These are phyloP conservation scores for Neospora caninum DNA, from an alignment of 169 alveolate genomes.

Conservation along the genomic window DNA sequence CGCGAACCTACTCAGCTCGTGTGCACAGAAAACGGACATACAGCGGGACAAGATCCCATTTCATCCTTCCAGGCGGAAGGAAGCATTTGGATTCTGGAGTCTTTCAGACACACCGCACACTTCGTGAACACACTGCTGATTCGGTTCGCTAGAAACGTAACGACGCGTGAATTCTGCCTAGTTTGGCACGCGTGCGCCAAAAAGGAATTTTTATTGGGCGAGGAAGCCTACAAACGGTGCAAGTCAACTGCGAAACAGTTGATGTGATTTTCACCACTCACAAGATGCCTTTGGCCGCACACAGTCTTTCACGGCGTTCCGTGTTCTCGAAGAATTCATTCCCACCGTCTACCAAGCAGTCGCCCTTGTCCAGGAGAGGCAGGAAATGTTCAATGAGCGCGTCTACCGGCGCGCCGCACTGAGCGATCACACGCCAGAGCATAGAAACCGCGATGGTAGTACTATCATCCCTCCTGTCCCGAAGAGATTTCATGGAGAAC, in stretches of 20 bases:
- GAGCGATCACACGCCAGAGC: background rate
- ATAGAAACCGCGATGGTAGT: too few species aligned
- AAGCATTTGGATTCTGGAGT: too few species aligned
- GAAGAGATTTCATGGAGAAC: too few species aligned
- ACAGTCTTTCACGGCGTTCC: slow-evolving; percentile 74
- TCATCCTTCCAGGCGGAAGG: too few species aligned
- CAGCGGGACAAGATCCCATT: background rate
- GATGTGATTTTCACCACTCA: slow-evolving; percentile 33
- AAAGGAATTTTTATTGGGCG: too few species aligned
- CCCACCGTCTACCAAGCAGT: slow-evolving; percentile 85
- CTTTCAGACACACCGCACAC: too few species aligned
- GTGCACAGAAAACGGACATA: background rate
- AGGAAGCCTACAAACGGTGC: background rate
- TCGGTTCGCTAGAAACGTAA: too few species aligned
- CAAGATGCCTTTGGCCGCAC: slow-evolving; percentile 66
- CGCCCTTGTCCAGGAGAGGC: slow-evolving; percentile 75
- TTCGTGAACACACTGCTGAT: too few species aligned
- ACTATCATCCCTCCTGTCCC: too few species aligned
- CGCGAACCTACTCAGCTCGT: background rate
- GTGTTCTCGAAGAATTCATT: slow-evolving; percentile 87
- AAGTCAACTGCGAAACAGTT: background rate
- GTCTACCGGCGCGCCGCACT: slow-evolving; percentile 79
- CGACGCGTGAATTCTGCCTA: too few species aligned
- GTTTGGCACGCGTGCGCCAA: too few species aligned
- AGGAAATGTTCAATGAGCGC: slow-evolving; percentile 69